Conservation (phyloP, 768 basidiomycete species). For the Suillus brevipes region DNA sequence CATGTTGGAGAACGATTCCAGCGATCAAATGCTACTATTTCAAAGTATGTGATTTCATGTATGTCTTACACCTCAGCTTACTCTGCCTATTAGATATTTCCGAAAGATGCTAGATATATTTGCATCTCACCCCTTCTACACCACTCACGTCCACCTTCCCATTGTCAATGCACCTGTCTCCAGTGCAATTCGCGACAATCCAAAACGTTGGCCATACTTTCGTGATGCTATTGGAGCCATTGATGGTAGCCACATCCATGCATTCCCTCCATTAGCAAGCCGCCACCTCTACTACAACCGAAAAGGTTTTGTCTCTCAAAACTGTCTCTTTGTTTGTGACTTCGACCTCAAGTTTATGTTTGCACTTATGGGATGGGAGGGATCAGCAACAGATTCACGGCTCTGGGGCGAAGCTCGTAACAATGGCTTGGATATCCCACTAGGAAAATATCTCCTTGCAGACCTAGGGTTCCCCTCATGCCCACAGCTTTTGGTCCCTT, state of each 20-base stretch:
- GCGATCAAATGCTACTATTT: too few species aligned
- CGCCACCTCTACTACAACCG: conserved; percentile 11
- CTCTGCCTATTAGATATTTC: conserved; percentile 16
- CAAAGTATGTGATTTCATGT: conserved; percentile 30
- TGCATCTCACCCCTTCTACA: conserved; percentile 26
- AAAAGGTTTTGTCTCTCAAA: conserved; percentile 15
- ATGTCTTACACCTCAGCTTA: too few species aligned
- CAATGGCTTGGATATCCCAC: conserved; percentile 8
- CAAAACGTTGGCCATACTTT: conserved; percentile 15
- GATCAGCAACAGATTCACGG: conserved; percentile 13
- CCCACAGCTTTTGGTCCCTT: conserved; percentile 34
- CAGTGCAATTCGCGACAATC: conserved; percentile 20
- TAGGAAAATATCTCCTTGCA: conserved; percentile 12
- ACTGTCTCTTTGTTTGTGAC: conserved; percentile 15
- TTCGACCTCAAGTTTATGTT: conserved; percentile 18
- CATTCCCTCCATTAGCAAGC: neutral
- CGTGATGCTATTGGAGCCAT: conserved; percentile 32
- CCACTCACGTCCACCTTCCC: conserved; percentile 21
- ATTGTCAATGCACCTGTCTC: conserved; percentile 10
- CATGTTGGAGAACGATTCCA: too few species aligned
- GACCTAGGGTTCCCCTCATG: conserved; percentile 14
- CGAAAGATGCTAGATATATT: conserved; percentile 11
- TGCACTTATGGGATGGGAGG: conserved; percentile 19
- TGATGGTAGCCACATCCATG: conserved; percentile 24
- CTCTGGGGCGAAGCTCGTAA: too few species aligned